Conservation (phyloP, 2,329 filamentous ascomycete species). For the Alternaria ethzedia region DNA sequence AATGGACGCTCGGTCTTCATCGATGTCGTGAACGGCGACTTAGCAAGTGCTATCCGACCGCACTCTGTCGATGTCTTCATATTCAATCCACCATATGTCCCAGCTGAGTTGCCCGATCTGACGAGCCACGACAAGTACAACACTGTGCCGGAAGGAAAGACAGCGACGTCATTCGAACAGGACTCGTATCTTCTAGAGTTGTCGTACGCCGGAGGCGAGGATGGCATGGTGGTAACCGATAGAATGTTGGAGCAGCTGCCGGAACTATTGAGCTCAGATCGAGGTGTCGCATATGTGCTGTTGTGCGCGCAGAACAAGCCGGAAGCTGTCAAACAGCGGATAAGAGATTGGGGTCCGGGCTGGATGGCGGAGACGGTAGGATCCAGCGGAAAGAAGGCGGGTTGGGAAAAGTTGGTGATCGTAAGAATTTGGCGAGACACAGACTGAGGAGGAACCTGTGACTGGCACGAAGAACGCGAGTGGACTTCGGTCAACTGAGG, state of each 20-base stretch:
- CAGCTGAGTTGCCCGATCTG: constrained; percentile 74
- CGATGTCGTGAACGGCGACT: constrained; percentile 72
- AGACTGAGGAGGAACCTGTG: neutral
- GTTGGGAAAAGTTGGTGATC: constrained; percentile 93
- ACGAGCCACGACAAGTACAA: constrained; percentile 48
- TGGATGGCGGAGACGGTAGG: constrained; percentile 84
- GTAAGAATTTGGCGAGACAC: constrained; percentile 76
- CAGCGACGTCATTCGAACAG: constrained; percentile 66
- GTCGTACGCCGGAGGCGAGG: constrained; percentile 84
- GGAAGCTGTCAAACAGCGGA: constrained; percentile 69
- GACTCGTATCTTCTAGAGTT: constrained; percentile 84
- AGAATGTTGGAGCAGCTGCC: constrained; percentile 75
- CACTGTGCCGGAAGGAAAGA: constrained; percentile 23
- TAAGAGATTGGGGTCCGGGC: constrained; percentile 62
- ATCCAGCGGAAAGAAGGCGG: constrained; percentile 82
- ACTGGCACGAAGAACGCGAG: neutral
- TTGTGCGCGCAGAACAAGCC: constrained; percentile 92
- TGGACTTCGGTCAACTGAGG: neutral
- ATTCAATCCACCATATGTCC: constrained; percentile 98
- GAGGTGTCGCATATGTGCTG: constrained; percentile 86
- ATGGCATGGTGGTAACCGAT: constrained; percentile 95
- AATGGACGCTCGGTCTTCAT: constrained; percentile 58
- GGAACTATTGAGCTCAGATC: constrained; percentile 62
- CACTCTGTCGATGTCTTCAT: constrained; percentile 79
- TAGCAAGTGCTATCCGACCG: constrained; percentile 66